Conservation (phyloP, 2,329 filamentous ascomycete species). For the Cordyceps tenuipes region DNA sequence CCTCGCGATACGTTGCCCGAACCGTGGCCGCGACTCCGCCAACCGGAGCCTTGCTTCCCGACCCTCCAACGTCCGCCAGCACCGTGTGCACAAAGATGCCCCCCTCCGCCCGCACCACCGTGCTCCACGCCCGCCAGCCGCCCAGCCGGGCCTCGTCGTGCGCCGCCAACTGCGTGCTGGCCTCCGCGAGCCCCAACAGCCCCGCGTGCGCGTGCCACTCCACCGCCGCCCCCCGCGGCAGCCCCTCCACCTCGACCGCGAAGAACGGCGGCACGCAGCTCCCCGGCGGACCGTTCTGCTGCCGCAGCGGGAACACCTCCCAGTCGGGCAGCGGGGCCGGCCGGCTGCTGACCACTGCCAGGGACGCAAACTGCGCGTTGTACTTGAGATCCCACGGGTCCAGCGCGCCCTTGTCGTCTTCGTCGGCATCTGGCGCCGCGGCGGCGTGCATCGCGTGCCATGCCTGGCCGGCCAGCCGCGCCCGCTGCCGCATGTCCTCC, state of each 20-base stretch:
- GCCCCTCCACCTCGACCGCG: conserved; percentile 63
- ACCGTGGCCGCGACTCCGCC: conserved; percentile 16
- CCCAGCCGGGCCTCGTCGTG: conserved; percentile 13
- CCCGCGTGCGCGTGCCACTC: conserved; percentile 77
- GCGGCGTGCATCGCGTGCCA: conserved; percentile 41
- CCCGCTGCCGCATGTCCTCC: conserved; percentile 25
- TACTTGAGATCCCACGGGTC: conserved; percentile 65
- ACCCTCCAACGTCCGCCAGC: conserved; percentile 15
- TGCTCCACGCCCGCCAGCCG: conserved; percentile 23
- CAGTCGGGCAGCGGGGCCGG: conserved; percentile 40
- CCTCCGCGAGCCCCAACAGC: conserved; percentile 28
- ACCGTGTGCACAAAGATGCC: conserved; percentile 24
- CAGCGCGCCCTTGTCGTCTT: conserved; percentile 42
- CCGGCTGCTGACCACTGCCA: conserved; percentile 23
- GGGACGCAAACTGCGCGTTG: conserved; percentile 40
- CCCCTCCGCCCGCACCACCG: conserved; percentile 17
- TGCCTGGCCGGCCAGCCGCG: conserved; percentile 33
- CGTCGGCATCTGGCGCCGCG: conserved; percentile 31
- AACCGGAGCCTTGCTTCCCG: not conserved
- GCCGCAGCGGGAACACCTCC: conserved; percentile 32
- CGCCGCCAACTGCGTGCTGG: conserved; percentile 20
- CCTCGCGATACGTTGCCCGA: not conserved
- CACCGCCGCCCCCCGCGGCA: conserved; percentile 65
- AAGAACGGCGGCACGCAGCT: conserved; percentile 56
- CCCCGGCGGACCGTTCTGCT: conserved; percentile 27